phyloP scores from a whole-genome alignment of 2,329 filamentous ascomycete species.

The Didymella exigua region DNA sequence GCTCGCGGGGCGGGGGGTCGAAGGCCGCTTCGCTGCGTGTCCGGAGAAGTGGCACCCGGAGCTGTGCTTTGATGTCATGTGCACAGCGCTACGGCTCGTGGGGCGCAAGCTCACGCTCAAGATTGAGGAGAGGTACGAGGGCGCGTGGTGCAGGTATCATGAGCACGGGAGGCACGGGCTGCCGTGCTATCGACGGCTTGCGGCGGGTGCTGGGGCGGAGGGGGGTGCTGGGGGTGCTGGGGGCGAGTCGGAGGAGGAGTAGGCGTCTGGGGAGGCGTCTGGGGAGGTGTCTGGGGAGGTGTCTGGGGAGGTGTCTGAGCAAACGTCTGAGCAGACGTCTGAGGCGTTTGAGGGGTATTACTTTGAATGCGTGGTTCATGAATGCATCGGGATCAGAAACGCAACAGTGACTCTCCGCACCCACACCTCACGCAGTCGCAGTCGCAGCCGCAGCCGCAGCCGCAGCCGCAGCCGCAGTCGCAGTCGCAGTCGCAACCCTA shows the following conservation, averaged over 20 bases:
- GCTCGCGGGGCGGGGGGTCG: slow-evolving; percentile 27
- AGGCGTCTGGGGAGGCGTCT: background rate
- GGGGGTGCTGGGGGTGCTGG: slow-evolving; percentile 5
- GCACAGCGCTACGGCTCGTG: slow-evolving; percentile 29
- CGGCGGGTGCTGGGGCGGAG: background rate
- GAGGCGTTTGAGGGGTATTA: too few species aligned
- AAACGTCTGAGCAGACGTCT: too few species aligned
- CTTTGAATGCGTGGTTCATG: too few species aligned
- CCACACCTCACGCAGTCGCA: too few species aligned
- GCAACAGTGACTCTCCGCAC: too few species aligned
- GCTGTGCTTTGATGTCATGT: slow-evolving; percentile 34
- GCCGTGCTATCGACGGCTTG: slow-evolving; percentile 31
- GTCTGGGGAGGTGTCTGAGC: too few species aligned
- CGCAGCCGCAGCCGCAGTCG: too few species aligned
- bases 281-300: too few species aligned
- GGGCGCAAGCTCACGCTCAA: slow-evolving; percentile 36
- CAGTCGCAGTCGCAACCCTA: slow-evolving; percentile 40
- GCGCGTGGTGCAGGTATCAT: slow-evolving; percentile 44
- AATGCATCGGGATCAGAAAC: too few species aligned
- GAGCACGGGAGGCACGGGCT: slow-evolving; percentile 28
- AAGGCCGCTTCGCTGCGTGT: slow-evolving; percentile 1
- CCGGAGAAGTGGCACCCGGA: slow-evolving; percentile 12
- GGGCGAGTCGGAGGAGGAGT: slow-evolving; percentile 17
- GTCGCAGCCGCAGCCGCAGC: too few species aligned
- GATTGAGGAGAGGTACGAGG: slow-evolving; percentile 36